Evolutionary conservation across 345 rosid species (phyloP).

Genomic region (Erodium maritimum): DNA sequence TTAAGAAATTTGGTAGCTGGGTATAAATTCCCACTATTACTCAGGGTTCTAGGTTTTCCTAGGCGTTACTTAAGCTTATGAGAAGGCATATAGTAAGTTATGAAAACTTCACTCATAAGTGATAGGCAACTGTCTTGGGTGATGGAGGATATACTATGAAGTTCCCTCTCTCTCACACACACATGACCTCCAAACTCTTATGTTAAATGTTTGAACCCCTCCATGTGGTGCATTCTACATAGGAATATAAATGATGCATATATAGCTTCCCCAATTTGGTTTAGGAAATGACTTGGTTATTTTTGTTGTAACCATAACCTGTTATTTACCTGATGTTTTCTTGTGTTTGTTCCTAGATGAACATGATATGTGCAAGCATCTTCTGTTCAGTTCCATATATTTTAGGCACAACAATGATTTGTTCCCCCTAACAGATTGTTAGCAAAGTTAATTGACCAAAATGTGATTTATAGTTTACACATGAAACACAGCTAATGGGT

Average conservation of each 20-base stretch:
- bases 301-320: neutral
- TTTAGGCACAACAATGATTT: neutral
- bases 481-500: neutral
- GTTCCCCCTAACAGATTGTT: too few species aligned
- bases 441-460: neutral
- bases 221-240: too few species aligned
- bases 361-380: neutral
- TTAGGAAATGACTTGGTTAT: too few species aligned
- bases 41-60: too few species aligned
- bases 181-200: neutral
- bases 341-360: neutral
- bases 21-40: too few species aligned
- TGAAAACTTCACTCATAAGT: too few species aligned
- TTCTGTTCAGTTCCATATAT: neutral
- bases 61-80: too few species aligned
- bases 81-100: too few species aligned
- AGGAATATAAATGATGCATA: too few species aligned
- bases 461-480: neutral
- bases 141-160: slow-evolving; percentile 99
- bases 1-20: too few species aligned
- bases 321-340: neutral
- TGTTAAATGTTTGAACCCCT: neutral
- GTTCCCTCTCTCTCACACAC: slow-evolving; percentile 17
- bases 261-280: too few species aligned
- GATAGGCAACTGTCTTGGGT: slow-evolving; percentile 55